These are phyloP conservation scores for Trametes elegans DNA, from an alignment of 768 basidiomycete species.

Conservation along the genomic window DNA sequence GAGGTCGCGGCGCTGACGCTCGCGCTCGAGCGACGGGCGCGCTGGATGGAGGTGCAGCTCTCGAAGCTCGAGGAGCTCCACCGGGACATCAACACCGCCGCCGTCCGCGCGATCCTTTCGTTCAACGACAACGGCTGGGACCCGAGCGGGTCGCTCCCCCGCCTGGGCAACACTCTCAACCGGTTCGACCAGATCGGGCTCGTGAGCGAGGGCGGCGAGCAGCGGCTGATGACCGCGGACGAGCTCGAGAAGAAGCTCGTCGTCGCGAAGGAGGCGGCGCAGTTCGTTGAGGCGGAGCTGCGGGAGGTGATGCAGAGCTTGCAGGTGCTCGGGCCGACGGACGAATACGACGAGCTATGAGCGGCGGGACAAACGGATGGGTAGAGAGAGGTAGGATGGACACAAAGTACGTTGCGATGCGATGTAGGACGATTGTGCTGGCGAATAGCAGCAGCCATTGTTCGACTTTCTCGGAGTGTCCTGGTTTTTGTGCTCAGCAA, in stretches of 20 bases:
- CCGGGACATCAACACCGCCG: constrained; percentile 86
- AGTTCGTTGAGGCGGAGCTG: constrained; percentile 72
- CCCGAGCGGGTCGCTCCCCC: constrained; percentile 62
- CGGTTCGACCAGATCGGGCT: constrained; percentile 68
- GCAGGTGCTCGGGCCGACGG: constrained; percentile 52
- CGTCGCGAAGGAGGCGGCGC: constrained; percentile 68
- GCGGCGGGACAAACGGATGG: background rate
- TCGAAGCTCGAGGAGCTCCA: constrained; percentile 88
- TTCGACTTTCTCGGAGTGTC: too few relatives aligned
- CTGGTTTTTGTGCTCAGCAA: too few relatives aligned
- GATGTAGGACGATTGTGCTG: background rate
- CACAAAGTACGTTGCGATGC: too few relatives aligned
- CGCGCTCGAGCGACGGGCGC: constrained; percentile 83
- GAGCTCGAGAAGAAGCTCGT: constrained; percentile 75
- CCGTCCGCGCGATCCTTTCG: constrained; percentile 75
- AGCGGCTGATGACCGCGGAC: constrained; percentile 56
- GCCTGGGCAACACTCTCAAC: constrained; percentile 62
- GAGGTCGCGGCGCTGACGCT: constrained; percentile 82
- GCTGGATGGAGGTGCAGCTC: constrained; percentile 91
- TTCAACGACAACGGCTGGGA: constrained; percentile 91
- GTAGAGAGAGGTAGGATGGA: background rate
- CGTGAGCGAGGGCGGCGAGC: constrained; percentile 41
- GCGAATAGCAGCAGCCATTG: too few relatives aligned
- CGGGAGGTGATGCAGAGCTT: constrained; percentile 72
- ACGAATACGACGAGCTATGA: constrained; percentile 30